Percentiles rank a stretch among this genome's conserved stretches.
These are phyloP conservation scores for Cercospora zeina DNA, from an alignment of 2,329 filamentous ascomycete genomes.

Conservation along the genomic window DNA sequence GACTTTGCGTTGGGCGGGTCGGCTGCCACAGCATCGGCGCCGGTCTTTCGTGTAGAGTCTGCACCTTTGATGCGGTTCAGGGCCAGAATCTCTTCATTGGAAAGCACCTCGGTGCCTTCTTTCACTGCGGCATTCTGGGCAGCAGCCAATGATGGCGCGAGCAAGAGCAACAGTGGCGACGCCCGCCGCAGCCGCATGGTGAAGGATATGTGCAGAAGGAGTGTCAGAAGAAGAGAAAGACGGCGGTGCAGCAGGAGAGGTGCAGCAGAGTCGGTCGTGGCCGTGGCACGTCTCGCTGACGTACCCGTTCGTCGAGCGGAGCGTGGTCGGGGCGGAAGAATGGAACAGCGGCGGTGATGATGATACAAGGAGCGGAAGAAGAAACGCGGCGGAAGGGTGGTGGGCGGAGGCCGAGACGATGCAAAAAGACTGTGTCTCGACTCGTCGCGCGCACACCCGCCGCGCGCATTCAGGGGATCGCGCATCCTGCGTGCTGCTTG, in stretches of 20 bases:
- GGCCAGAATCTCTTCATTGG: conserved; percentile 34
- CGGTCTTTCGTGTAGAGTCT: conserved; percentile 10
- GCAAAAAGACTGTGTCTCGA: background rate
- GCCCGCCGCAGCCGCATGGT: conserved; percentile 59
- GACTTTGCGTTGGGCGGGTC: conserved; percentile 31
- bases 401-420: background rate
- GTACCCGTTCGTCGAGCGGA: conserved; percentile 11
- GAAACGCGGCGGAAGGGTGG: no score
- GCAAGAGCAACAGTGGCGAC: conserved; percentile 58
- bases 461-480: conserved; percentile 5
- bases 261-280: background rate
- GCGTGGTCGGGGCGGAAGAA: background rate
- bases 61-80: conserved; percentile 28
- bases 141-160: conserved; percentile 58
- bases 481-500: background rate
- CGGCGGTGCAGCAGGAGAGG: background rate
- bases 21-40: conserved; percentile 29
- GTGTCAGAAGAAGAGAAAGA: background rate
- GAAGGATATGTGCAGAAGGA: conserved; percentile 16
- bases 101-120: conserved; percentile 26
- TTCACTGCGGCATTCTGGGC: conserved; percentile 39
- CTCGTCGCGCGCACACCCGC: background rate
- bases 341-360: background rate
- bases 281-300: conserved; percentile 19
- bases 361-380: background rate